phyloP scores from a whole-genome alignment of 441 rosid species.

The Melastoma candidum region DNA sequence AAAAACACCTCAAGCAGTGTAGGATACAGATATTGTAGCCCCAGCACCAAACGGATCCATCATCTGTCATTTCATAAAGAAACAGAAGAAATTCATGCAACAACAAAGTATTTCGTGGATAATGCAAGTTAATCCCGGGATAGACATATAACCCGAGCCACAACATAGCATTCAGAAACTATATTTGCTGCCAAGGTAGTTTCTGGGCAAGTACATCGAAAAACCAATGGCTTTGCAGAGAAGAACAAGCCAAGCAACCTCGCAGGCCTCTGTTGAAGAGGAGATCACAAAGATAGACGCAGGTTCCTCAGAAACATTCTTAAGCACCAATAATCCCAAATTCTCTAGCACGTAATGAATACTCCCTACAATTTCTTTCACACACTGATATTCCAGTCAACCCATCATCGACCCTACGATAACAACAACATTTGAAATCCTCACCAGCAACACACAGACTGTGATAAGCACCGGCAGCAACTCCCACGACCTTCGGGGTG shows the following conservation, averaged over 20 bases:
- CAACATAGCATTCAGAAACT: not conserved
- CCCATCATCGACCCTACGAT: not conserved
- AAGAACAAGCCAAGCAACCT: no score
- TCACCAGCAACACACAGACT: constrained; percentile 77
- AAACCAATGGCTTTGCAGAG: no score
- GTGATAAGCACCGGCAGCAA: constrained; percentile 90
- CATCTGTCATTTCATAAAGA: constrained; percentile 46
- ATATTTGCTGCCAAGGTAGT: no score
- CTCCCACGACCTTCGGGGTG: constrained; percentile 43
- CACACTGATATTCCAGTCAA: not conserved
- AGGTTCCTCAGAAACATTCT: no score
- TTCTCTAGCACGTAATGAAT: no score
- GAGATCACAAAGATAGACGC: no score
- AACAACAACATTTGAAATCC: constrained; percentile 1
- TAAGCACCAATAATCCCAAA: no score
- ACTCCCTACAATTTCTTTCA: no score
- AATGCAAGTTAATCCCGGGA: not conserved
- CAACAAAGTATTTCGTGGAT: not conserved
- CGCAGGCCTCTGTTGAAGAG: no score
- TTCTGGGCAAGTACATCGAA: no score
- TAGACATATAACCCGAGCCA: not conserved
- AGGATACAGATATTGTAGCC: constrained; percentile 94
- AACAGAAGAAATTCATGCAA: constrained; percentile 7
- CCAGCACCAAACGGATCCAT: constrained; percentile 92
- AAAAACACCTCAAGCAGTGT: not conserved